Base-by-base conservation (phyloP, 306 rosid genomes). In the Cucurbita maxima region DNA sequence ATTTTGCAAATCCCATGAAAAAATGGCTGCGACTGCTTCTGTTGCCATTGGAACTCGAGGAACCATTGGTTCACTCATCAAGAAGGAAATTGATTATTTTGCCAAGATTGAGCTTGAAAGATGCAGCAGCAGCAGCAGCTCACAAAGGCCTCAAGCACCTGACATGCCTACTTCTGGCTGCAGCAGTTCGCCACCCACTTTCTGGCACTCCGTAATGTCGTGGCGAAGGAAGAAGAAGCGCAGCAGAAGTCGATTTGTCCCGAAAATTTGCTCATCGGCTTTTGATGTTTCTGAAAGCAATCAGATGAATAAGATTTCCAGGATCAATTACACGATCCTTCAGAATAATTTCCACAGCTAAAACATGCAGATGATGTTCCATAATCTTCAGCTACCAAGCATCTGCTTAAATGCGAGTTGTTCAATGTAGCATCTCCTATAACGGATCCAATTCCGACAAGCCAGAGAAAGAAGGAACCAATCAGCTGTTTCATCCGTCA, bases 11-110 rank as follows among this genome's bases (percentile, higher is more conserved):
- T 61, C 64, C 66, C 53, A 38, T 58, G 77, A 81, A 55, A 74
- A 78, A 82, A 91, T 90, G 96, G 85, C 85, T 48, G 82, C 81
- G 68, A 62, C 86, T 67, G 72, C 85, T 84, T 93, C 96, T 13
- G 79, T 86, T 52, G 88, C 94, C 53, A 79, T 90, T 54, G 96
- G 97, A 75, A 90, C 97, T 75, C 84, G 87, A 18, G 97, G 97
- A 75, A 91, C 97, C 1, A 81, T 91, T 8, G 97, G 91, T 52
- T 89, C 96, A 15, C 87, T 91, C 3, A 86, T 91, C 15, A 84
- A 83, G 82, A 87, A 80, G 79, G 93, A 89, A 79, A 89, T 89
- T 25, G 97, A 91, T 76, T 86, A 87, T 73, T 91, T 87, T 84
- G 81, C 86, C 60, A 87, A 84, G 85, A 66, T 86, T 63, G 92